Base-by-base conservation (phyloP, 2,329 filamentous ascomycete genomes). In the Cladosporium oxysporum region DNA sequence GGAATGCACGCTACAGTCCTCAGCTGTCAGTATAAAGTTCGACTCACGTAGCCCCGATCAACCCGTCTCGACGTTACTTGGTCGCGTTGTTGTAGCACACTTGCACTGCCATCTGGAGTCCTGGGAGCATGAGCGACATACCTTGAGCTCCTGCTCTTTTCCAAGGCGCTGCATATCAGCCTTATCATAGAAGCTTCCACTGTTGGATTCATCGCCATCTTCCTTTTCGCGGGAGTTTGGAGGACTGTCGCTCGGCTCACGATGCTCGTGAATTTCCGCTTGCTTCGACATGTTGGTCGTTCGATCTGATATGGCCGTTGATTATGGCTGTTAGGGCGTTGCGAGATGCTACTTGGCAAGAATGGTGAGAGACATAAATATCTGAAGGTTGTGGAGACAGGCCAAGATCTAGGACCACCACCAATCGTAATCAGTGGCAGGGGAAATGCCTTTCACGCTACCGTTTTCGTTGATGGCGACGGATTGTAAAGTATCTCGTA, bases 81-180 rank as follows among this genome's bases (percentile, higher is more conserved):
- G 10, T 7, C 41, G 41, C 7, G 12, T 47, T 11, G n/a, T 21
- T 21, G 41, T 47, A 11, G 8, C 1, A 47, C 1, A 21, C 6
- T 28, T 7, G 35, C 37, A n/a, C 5, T n/a, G 37, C 10, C 37
- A 41, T 41, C 37, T 47, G 7, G 5, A 47, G 14, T 47, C 2
- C n/a, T 47, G n/a, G n/a, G 2, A 47, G 18, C 3, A 47, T 21
- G 41, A 47, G 41, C 18, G 16, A 47, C 60, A 29, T 55, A 64
- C 62, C n/a, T 58, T 57, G 7, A 64, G 62, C 37, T 64, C 33
- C 31, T 65, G 62, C 21, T 47, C 35, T 33, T 67, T 65, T 28
- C 67, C 67, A 31, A 68, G 33, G 10, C 66, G 64, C 12, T 23
- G 41, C 66, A 68, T 68, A 64, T 68, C 64, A 10, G 33, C 55